These are phyloP conservation scores for Diaporthe ampelina DNA, from an alignment of 2,329 filamentous ascomycete genomes.

Conservation along the genomic window DNA sequence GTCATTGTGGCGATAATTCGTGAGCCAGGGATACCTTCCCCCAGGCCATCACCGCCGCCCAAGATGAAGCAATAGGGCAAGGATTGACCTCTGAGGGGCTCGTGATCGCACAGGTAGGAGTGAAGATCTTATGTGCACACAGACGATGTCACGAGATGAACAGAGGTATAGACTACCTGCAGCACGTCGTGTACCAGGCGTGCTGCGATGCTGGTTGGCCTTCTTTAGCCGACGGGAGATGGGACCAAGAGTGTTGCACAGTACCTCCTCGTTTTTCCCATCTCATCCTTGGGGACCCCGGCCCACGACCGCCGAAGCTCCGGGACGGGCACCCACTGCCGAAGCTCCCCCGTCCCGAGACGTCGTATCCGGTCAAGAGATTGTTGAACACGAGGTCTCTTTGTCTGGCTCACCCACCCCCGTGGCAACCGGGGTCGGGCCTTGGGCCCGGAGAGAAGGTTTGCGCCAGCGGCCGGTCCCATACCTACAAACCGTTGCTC, in stretches of 20 bases:
- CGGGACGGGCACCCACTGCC: slow-evolving; percentile 27
- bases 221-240: slow-evolving; percentile 26
- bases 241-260: not conserved
- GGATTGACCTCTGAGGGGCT: slow-evolving; percentile 14
- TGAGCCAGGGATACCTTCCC: slow-evolving; percentile 26
- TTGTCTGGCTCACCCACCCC: slow-evolving; percentile 13
- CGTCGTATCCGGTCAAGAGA: slow-evolving; percentile 23
- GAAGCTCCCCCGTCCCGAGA: slow-evolving; percentile 25
- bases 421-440: slow-evolving; percentile 22
- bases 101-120: slow-evolving; percentile 18
- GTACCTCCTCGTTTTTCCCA: not conserved
- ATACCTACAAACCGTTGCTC: slow-evolving; percentile 25
- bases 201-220: slow-evolving; percentile 3
- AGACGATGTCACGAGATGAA: slow-evolving; percentile 13
- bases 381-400: slow-evolving; percentile 18
- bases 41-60: not conserved
- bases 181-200: too few relatives aligned
- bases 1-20: slow-evolving; percentile 26
- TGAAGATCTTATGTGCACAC: slow-evolving; percentile 16
- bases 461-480: slow-evolving; percentile 27
- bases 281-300: slow-evolving; percentile 19
- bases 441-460: slow-evolving; percentile 27
- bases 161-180: slow-evolving; percentile 15
- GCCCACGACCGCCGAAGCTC: slow-evolving; percentile 19
- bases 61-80: slow-evolving; percentile 22